Conservation (phyloP, 208 protist species). For the Angomonas ambiguus region DNA sequence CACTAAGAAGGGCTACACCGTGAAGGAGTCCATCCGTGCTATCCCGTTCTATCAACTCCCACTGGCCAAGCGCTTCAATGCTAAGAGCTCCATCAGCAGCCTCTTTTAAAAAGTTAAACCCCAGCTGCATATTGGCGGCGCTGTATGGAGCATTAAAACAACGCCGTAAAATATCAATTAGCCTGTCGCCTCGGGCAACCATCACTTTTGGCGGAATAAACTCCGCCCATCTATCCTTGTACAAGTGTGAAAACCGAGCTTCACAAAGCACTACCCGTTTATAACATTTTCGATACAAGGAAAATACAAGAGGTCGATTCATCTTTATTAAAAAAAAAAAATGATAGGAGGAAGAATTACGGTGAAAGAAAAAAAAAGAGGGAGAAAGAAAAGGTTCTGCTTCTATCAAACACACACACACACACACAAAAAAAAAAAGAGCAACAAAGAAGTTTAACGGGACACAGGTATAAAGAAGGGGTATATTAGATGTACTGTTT, state of each 20-base stretch:
- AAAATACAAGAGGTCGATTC: not conserved
- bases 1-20: constrained; percentile 37
- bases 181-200: constrained; percentile 18
- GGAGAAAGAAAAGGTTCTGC: no score
- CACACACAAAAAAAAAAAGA: constrained; percentile 5
- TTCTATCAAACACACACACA: not conserved
- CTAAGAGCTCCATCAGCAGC: constrained; percentile 26
- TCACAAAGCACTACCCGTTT: not conserved
- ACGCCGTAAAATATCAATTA: constrained; percentile 21
- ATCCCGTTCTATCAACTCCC: no score
- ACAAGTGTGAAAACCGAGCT: constrained; percentile 5
- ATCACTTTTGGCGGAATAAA: constrained; percentile 30
- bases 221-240: constrained; percentile 35
- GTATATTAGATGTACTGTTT: not conserved
- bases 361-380: constrained; percentile 1
- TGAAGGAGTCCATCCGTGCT: constrained; percentile 35
- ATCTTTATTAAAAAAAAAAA: not conserved
- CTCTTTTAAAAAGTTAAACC: constrained; percentile 53
- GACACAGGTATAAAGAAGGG: not conserved
- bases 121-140: constrained; percentile 20
- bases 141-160: constrained; percentile 25
- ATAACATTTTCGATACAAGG: not conserved
- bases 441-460: not conserved
- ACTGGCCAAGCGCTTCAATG: constrained; percentile 41
- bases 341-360: not conserved